Conservation (phyloP, 495 filamentous ascomycete genomes). For the Penicillium coprophilum region DNA sequence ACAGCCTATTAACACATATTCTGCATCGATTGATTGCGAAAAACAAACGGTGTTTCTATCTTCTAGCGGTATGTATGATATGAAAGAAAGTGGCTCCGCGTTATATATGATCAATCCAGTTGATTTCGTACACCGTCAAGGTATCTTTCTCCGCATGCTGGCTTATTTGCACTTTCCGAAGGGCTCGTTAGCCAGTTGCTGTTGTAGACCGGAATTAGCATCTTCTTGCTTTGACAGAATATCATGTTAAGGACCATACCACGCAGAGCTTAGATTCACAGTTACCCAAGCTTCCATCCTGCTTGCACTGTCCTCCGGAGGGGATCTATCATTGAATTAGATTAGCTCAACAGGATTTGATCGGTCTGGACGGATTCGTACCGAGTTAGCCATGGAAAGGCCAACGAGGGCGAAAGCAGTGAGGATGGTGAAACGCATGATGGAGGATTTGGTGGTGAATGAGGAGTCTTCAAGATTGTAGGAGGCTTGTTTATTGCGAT, state of each 20-base stretch:
- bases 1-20: not conserved
- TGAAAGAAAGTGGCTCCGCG: not conserved
- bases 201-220: not conserved
- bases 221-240: not conserved
- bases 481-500: not conserved
- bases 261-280: constrained; percentile 12
- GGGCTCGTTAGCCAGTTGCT: constrained; percentile 8
- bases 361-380: not conserved
- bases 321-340: constrained; percentile 10
- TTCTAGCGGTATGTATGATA: not conserved
- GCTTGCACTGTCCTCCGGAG: constrained; percentile 14
- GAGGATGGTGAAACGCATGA: constrained; percentile 13
- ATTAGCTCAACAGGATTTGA: not conserved
- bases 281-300: constrained; percentile 16
- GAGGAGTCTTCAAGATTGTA: not conserved
- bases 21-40: not conserved
- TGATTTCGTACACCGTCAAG: not conserved
- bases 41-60: not conserved
- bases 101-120: not conserved
- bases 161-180: constrained; percentile 18
- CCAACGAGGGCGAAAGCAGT: constrained; percentile 12
- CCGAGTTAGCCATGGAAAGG: constrained; percentile 1
- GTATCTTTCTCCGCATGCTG: not conserved
- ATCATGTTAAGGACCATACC: not conserved
- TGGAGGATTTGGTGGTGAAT: not conserved